phyloP scores from a whole-genome alignment of 495 filamentous ascomycete genomes.

The Neurospora sp. region DNA sequence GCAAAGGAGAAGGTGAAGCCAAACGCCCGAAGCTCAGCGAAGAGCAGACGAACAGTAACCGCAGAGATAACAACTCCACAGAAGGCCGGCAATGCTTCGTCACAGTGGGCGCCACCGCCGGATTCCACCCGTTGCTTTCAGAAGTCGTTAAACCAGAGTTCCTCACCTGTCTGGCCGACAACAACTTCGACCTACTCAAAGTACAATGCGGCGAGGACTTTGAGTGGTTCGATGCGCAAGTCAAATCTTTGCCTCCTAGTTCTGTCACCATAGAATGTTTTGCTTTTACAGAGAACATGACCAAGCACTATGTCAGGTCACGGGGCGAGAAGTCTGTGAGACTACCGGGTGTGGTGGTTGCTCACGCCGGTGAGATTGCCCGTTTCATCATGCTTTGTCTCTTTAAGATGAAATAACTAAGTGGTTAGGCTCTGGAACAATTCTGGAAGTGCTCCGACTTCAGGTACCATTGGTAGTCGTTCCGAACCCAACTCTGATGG shows the following conservation, averaged over 20 bases:
- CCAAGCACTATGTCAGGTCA: conserved; percentile 41
- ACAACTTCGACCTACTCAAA: conserved; percentile 53
- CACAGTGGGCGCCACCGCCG: conserved; percentile 84
- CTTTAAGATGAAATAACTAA: background rate
- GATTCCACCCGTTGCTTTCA: conserved; percentile 60
- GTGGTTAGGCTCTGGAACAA: conserved; percentile 69
- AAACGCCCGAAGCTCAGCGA: background rate
- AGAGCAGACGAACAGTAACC: too few relatives aligned
- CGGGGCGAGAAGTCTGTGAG: conserved; percentile 15
- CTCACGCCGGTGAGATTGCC: conserved; percentile 65
- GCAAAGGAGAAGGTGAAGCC: background rate
- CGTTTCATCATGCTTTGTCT: background rate
- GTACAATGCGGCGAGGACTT: conserved; percentile 66
- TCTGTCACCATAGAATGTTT: conserved; percentile 49
- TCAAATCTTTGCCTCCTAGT: conserved; percentile 4
- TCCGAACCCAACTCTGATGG: conserved; percentile 70
- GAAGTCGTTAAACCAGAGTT: conserved; percentile 54
- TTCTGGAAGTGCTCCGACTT: conserved; percentile 64
- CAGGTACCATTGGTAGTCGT: conserved; percentile 70
- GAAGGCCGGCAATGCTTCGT: conserved; percentile 44
- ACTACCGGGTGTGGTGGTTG: conserved; percentile 60
- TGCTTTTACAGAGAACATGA: conserved; percentile 49
- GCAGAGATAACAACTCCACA: background rate
- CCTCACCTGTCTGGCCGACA: conserved; percentile 40
- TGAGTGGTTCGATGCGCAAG: conserved; percentile 15